Conservation (phyloP, 805 yeast species). For the Ogataea saltuana region DNA sequence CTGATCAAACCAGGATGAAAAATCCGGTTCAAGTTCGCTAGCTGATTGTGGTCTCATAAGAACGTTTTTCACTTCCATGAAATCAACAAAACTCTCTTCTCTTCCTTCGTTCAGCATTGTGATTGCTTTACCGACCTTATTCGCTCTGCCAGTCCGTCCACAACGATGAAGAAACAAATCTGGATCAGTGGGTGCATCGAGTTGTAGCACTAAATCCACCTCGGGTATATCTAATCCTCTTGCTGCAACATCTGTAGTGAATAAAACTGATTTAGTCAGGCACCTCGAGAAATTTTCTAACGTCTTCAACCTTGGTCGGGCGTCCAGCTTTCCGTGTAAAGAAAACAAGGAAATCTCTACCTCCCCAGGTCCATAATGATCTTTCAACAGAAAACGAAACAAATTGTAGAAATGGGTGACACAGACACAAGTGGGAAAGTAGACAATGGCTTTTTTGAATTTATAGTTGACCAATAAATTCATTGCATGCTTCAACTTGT, state of each 20-base stretch:
- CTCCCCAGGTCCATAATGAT: conserved; percentile 20
- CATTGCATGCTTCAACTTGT: conserved; percentile 61
- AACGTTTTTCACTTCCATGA: conserved; percentile 73
- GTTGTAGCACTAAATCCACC: conserved; percentile 89
- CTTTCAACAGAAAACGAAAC: conserved; percentile 43
- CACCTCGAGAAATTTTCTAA: conserved; percentile 58
- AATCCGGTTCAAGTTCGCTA: conserved; percentile 22
- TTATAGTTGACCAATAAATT: conserved; percentile 52
- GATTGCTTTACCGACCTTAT: conserved; percentile 75
- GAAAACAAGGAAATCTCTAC: conserved; percentile 53
- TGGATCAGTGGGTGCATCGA: conserved; percentile 94
- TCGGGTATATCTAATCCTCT: conserved; percentile 95
- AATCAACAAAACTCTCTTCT: conserved; percentile 80
- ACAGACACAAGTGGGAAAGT: conserved; percentile 85
- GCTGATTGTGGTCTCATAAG: conserved; percentile 43
- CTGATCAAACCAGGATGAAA: conserved; percentile 30
- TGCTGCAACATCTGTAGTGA: conserved; percentile 98
- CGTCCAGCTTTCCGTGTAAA: conserved; percentile 87
- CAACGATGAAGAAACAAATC: conserved; percentile 90
- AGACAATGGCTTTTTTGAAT: conserved; percentile 82
- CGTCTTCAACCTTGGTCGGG: conserved; percentile 75
- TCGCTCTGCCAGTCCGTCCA: conserved; percentile 95
- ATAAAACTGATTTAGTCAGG: conserved; percentile 55
- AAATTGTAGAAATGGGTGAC: conserved; percentile 75
- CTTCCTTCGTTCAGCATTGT: conserved; percentile 71